Evolutionary conservation across 2,329 filamentous ascomycete species (phyloP).

Genomic region (Pestalotiopsis sp.): DNA sequence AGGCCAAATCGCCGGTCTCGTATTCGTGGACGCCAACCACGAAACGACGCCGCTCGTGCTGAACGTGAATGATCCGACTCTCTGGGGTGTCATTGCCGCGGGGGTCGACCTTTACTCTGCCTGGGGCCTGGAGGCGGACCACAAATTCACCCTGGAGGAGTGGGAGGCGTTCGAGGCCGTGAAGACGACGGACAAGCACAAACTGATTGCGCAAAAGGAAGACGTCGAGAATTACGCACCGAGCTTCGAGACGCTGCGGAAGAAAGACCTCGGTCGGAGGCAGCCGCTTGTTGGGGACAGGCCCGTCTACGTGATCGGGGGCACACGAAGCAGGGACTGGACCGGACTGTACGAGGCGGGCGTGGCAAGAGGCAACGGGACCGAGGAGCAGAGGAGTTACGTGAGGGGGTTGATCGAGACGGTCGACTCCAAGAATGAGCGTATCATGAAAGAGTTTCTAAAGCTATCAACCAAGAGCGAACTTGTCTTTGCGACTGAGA

Average conservation of each 20-base stretch:
- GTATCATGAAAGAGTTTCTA: constrained; percentile 23
- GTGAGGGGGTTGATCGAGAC: background rate
- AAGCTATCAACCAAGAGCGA: constrained; percentile 29
- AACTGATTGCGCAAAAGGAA: constrained; percentile 1
- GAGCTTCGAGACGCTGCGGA: constrained; percentile 29
- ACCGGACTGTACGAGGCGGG: constrained; percentile 32
- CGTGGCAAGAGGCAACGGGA: constrained; percentile 34
- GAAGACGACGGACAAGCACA: constrained; percentile 21
- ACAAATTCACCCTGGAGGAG: constrained; percentile 11
- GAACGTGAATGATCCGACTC: constrained; percentile 14
- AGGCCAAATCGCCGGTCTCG: background rate
- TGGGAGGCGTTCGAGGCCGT: constrained; percentile 8
- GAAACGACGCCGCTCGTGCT: constrained; percentile 16
- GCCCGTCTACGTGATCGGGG: constrained; percentile 22
- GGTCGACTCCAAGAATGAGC: background rate
- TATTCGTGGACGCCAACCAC: constrained; percentile 12
- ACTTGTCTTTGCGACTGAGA: constrained; percentile 31
- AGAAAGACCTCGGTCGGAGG: constrained; percentile 26
- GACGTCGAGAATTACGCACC: background rate
- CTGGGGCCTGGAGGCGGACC: constrained; percentile 15
- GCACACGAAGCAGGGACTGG: constrained; percentile 30
- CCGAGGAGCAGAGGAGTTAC: constrained; percentile 15
- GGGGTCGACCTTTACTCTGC: background rate
- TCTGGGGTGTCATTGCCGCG: constrained; percentile 14
- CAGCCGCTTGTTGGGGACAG: constrained; percentile 27